These are phyloP conservation scores for Melanomma pulvis-pyrius DNA, from an alignment of 495 filamentous ascomycete genomes.

Conservation along the genomic window DNA sequence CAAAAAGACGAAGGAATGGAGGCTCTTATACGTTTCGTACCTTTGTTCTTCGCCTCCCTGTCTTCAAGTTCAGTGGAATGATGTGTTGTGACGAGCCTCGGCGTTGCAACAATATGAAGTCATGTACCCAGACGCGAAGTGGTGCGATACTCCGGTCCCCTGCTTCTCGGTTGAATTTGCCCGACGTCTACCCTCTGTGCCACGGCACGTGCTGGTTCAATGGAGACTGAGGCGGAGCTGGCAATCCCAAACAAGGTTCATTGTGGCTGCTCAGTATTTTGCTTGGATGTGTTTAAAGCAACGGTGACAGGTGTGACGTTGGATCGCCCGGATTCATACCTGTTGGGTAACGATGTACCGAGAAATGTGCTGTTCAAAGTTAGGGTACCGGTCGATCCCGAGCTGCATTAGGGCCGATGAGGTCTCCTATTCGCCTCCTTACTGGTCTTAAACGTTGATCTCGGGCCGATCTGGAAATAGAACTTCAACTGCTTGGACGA, in stretches of 20 bases:
- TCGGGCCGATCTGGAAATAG: neutral
- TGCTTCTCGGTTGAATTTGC: neutral
- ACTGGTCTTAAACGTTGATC: neutral
- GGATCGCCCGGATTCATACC: neutral
- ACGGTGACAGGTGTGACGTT: neutral
- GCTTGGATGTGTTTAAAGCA: neutral
- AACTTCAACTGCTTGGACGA: neutral
- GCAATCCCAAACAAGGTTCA: neutral
- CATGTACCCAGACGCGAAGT: slow-evolving; percentile 1
- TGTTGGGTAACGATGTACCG: neutral
- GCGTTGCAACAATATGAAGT: slow-evolving; percentile 8
- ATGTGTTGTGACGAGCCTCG: neutral
- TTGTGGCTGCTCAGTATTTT: neutral
- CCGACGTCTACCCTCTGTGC: neutral
- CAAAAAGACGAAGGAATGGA: neutral
- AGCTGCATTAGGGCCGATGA: neutral
- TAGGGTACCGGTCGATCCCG: neutral
- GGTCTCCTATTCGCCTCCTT: neutral
- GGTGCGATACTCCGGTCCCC: neutral
- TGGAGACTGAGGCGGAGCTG: neutral
- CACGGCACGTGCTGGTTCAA: neutral
- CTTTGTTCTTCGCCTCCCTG: neutral
- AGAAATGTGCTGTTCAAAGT: neutral
- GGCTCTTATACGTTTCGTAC: neutral
- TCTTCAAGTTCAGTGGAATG: neutral